A percentile compares a stretch with the other conserved stretches of the same genome.
Conservation (phyloP, 2,329 filamentous ascomycete genomes). For the Penicillium palitans region DNA sequence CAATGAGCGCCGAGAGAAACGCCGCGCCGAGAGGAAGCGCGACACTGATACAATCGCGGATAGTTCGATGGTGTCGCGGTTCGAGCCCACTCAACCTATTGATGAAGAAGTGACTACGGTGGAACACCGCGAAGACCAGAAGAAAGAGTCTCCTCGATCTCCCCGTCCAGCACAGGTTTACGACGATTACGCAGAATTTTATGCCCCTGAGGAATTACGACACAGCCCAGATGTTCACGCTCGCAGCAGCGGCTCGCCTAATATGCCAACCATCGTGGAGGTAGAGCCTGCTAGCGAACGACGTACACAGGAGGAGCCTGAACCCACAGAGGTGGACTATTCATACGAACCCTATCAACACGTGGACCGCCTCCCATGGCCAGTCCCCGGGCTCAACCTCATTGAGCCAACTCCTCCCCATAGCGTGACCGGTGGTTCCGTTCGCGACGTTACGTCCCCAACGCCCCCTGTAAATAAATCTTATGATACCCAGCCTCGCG, state of each 20-base stretch:
- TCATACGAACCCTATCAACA: slow-evolving; percentile 22
- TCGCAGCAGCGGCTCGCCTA: slow-evolving; percentile 16
- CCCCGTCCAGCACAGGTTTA: slow-evolving; percentile 38
- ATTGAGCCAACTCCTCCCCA: slow-evolving; percentile 60
- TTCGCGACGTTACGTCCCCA: slow-evolving; percentile 34
- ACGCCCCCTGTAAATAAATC: slow-evolving; percentile 40
- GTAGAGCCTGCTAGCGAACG: slow-evolving; percentile 33
- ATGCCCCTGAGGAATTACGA: slow-evolving; percentile 43
- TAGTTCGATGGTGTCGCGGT: slow-evolving; percentile 28
- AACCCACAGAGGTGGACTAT: not conserved
- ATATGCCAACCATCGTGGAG: slow-evolving; percentile 35
- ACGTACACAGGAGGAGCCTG: slow-evolving; percentile 9
- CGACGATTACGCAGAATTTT: slow-evolving; percentile 47
- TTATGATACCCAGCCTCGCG: slow-evolving; percentile 48
- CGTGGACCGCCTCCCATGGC: slow-evolving; percentile 39
- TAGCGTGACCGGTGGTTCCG: slow-evolving; percentile 45
- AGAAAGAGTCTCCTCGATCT: slow-evolving; percentile 31
- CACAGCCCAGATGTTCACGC: slow-evolving; percentile 41
- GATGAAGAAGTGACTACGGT: slow-evolving; percentile 20
- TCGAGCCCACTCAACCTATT: slow-evolving; percentile 20
- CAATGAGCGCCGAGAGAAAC: slow-evolving; percentile 40
- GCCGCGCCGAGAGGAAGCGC: slow-evolving; percentile 42
- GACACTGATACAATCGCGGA: slow-evolving; percentile 25
- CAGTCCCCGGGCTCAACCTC: slow-evolving; percentile 56
- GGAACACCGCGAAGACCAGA: slow-evolving; percentile 19